Percentiles rank a stretch among this genome's conserved stretches.
These are phyloP conservation scores for Chrysanthemum seticuspe DNA, from an alignment of 129 eudicot species.

Conservation along the genomic window DNA sequence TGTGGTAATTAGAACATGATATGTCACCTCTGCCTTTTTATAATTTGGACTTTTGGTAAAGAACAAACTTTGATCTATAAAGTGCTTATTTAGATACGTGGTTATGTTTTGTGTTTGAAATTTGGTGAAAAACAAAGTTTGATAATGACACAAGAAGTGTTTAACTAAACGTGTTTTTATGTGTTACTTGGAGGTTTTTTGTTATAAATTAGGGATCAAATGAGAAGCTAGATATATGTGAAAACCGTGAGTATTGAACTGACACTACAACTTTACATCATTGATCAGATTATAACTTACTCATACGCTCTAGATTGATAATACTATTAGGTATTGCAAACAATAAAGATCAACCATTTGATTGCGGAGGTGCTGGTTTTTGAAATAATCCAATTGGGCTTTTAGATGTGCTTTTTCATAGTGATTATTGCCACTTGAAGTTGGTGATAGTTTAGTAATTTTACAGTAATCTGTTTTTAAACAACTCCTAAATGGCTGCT, in stretches of 20 bases:
- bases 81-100: background rate
- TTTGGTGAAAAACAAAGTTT: background rate
- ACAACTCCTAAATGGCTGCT: background rate
- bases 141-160: background rate
- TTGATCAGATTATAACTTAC: too few species aligned
- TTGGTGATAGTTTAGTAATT: background rate
- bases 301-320: background rate
- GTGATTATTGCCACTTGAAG: background rate
- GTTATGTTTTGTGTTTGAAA: constrained; percentile 3
- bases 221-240: too few species aligned
- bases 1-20: background rate
- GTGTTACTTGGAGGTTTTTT: background rate
- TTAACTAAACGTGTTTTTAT: too few species aligned
- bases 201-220: too few species aligned
- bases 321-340: constrained; percentile 17
- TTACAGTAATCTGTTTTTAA: background rate
- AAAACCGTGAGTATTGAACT: too few species aligned
- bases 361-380: constrained; percentile 6
- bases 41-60: background rate
- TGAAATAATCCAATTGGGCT: background rate
- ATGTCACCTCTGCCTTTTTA: background rate
- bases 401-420: background rate
- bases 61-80: constrained; percentile 1
- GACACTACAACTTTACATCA: too few species aligned
- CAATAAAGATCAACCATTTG: constrained; percentile 10